These are phyloP conservation scores for Pholiota microspora DNA, from an alignment of 768 basidiomycete genomes.

Conservation along the genomic window DNA sequence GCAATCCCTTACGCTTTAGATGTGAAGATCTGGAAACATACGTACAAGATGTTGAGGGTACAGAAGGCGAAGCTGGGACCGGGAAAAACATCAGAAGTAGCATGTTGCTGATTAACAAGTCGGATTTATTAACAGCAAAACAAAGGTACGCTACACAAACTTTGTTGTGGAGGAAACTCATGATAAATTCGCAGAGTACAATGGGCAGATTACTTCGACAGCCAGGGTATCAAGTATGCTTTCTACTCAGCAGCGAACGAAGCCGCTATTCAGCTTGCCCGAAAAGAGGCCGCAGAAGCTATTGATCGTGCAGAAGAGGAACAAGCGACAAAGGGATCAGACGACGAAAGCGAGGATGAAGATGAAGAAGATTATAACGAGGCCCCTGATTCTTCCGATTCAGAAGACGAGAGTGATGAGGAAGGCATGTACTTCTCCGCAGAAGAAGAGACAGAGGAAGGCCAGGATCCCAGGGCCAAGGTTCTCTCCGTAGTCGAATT, in stretches of 20 bases:
- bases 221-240: slow-evolving; percentile 71
- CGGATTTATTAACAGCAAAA: slow-evolving; percentile 82
- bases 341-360: slow-evolving; percentile 20
- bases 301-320: slow-evolving; percentile 10
- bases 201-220: slow-evolving; percentile 94
- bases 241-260: slow-evolving; percentile 95
- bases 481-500: slow-evolving; percentile 86
- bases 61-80: slow-evolving; percentile 78
- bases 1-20: slow-evolving; percentile 90
- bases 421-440: slow-evolving; percentile 47
- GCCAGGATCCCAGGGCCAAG: slow-evolving; percentile 62
- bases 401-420: slow-evolving; percentile 31
- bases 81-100: slow-evolving; percentile 71
- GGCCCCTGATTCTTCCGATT: slow-evolving; percentile 4
- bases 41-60: slow-evolving; percentile 78
- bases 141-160: slow-evolving; percentile 66
- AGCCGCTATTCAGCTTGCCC: slow-evolving; percentile 75
- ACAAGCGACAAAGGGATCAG: slow-evolving; percentile 16
- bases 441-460: slow-evolving; percentile 51
- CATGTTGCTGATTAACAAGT: slow-evolving; percentile 91
- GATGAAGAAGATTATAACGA: slow-evolving; percentile 17
- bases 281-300: slow-evolving; percentile 42
- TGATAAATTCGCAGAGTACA: slow-evolving; percentile 44
- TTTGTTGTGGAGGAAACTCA: too few species aligned
- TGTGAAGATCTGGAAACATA: slow-evolving; percentile 91